These are phyloP conservation scores for Leptodermis oblonga DNA, from an alignment of 257 asterid genomes.

Conservation along the genomic window DNA sequence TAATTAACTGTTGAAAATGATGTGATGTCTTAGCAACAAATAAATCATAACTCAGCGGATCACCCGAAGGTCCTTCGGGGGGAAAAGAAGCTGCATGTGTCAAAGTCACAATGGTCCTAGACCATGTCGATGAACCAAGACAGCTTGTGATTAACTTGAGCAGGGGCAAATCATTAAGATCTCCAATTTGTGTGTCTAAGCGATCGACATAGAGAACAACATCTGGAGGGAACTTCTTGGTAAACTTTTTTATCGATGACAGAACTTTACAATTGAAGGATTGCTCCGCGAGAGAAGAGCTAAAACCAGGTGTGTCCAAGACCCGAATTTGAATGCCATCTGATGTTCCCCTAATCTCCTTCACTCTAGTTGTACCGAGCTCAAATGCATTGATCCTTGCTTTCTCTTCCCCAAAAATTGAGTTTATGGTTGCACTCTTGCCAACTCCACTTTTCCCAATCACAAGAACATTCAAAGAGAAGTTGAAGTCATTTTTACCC, in stretches of 20 bases:
- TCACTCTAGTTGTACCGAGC: conserved; percentile 52
- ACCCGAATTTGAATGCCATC: conserved; percentile 53
- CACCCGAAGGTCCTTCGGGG: conserved; percentile 59
- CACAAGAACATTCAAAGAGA: conserved; percentile 51
- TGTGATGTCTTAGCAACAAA: conserved; percentile 41
- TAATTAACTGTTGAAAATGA: conserved; percentile 41
- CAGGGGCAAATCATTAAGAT: conserved; percentile 51
- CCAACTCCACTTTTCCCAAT: conserved; percentile 95
- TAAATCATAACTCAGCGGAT: conserved; percentile 41
- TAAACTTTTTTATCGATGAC: conserved; percentile 50
- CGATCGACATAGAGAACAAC: conserved; percentile 75
- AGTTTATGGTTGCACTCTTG: conserved; percentile 87
- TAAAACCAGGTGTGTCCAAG: conserved; percentile 89
- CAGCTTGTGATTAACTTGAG: conserved; percentile 40
- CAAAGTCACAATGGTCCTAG: conserved; percentile 46
- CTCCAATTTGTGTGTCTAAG: conserved; percentile 40
- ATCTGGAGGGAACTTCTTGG: conserved; percentile 62
- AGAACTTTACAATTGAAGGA: conserved; percentile 44
- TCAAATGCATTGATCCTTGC: conserved; percentile 53
- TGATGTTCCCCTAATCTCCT: conserved; percentile 42
- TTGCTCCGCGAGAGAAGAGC: conserved; percentile 43
- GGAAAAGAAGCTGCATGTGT: conserved; percentile 67
- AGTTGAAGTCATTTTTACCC: conserved; percentile 22
- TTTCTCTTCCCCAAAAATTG: conserved; percentile 59
- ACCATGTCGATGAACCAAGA: conserved; percentile 78